Evolutionary conservation across 164 flowering plant genomes (phyloP).

Genomic region (Chimonanthus praecox): DNA sequence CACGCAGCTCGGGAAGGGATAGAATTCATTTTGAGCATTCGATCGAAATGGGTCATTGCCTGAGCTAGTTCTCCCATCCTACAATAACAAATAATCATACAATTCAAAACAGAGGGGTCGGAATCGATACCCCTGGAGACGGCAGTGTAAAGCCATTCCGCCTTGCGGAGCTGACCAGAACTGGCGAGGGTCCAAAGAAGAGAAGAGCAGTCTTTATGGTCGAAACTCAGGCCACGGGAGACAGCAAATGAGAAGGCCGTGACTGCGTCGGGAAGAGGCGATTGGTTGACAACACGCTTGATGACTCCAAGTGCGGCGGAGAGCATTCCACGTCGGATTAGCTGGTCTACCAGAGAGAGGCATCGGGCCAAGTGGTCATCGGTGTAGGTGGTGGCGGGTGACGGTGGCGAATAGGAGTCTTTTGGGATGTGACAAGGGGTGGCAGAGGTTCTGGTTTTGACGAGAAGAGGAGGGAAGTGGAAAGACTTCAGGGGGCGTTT

Average conservation of each 20-base stretch:
- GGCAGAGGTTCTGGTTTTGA: neutral
- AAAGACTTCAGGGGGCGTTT: neutral
- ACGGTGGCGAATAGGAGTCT: conserved; percentile 14
- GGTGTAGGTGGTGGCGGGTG: conserved; percentile 3
- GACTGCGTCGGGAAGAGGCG: conserved; percentile 23
- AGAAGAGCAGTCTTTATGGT: conserved; percentile 6
- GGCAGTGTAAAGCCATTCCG: conserved; percentile 26
- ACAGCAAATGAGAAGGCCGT: conserved; percentile 27
- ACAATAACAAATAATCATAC: conserved; percentile 46
- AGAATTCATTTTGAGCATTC: conserved; percentile 13
- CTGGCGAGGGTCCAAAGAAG: conserved; percentile 19
- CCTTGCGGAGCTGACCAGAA: conserved; percentile 29
- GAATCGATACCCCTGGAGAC: conserved; percentile 29
- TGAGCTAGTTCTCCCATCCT: conserved; percentile 41
- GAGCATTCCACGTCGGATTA: conserved; percentile 30
- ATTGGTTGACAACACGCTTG: conserved; percentile 24
- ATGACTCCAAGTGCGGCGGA: conserved; percentile 38
- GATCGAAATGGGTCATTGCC: conserved; percentile 31
- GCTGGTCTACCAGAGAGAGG: conserved; percentile 26
- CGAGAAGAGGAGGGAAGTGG: neutral
- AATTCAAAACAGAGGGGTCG: conserved; percentile 26
- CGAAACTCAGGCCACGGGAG: conserved; percentile 33
- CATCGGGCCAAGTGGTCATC: conserved; percentile 27
- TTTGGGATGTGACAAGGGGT: conserved; percentile 21
- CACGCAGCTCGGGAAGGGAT: conserved; percentile 28